phyloP scores from a whole-genome alignment of 306 rosid species.

The Comarum palustre region DNA sequence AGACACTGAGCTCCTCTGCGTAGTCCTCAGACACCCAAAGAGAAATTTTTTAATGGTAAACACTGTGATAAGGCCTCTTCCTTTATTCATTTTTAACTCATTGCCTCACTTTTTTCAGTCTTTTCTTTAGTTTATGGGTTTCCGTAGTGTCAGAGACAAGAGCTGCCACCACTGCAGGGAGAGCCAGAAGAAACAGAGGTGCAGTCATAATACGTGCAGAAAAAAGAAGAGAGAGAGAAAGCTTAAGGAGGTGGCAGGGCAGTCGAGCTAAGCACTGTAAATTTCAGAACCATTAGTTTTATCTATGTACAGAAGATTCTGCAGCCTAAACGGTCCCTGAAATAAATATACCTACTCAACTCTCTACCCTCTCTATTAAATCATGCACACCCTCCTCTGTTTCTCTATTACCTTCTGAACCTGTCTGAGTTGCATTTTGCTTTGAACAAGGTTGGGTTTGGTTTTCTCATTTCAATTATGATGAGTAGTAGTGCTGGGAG shows the following conservation, averaged over 20 bases:
- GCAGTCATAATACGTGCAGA: constrained; percentile 71
- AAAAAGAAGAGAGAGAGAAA: constrained; percentile 24
- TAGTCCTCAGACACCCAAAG: constrained; percentile 25
- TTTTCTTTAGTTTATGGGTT: constrained; percentile 70
- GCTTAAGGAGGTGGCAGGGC: constrained; percentile 47
- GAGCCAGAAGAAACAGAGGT: constrained; percentile 66
- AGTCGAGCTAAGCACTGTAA: constrained; percentile 37
- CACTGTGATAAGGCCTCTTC: constrained; percentile 40
- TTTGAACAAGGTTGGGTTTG: background rate
- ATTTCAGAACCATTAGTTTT: constrained; percentile 85
- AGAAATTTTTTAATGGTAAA: constrained; percentile 35
- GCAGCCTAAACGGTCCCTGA: constrained; percentile 80
- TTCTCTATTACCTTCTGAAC: constrained; percentile 15
- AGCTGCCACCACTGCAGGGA: constrained; percentile 63
- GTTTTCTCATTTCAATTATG: background rate
- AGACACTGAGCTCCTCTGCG: constrained; percentile 52
- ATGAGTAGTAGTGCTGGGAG: constrained; percentile 45
- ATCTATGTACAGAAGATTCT: constrained; percentile 85
- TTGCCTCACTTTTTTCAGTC: constrained; percentile 14
- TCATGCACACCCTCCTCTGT: constrained; percentile 30
- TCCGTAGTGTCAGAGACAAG: constrained; percentile 97
- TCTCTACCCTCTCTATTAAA: constrained; percentile 16
- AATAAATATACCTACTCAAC: constrained; percentile 80
- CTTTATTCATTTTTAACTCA: constrained; percentile 31
- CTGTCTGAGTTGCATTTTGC: constrained; percentile 29